These are phyloP conservation scores for Entamoeba moshkovskii DNA, from an alignment of 208 protist genomes.

Conservation along the genomic window DNA sequence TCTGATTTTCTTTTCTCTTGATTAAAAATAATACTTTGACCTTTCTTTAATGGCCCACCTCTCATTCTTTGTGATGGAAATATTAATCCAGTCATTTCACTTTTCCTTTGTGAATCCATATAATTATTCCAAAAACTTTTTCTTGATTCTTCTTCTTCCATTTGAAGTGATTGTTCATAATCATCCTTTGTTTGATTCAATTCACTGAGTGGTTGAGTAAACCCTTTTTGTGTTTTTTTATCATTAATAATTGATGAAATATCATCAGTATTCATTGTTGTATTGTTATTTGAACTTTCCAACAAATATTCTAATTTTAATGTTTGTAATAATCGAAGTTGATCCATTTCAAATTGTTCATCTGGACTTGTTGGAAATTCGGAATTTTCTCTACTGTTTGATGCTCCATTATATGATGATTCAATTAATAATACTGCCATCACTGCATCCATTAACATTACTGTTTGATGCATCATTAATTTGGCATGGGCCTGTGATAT, in stretches of 20 bases:
- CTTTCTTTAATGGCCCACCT: neutral
- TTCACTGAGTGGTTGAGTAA: neutral
- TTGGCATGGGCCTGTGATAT: neutral
- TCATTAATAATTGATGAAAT: neutral
- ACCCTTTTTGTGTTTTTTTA: neutral
- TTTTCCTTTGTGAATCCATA: neutral
- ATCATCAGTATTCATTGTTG: neutral
- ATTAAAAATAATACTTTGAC: neutral
- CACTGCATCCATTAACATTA: neutral
- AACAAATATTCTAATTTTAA: neutral
- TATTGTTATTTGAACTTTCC: neutral
- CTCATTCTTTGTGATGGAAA: conserved; percentile 2
- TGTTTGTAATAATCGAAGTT: neutral
- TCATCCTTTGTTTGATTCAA: too few species aligned
- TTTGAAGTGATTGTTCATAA: neutral
- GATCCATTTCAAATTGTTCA: neutral
- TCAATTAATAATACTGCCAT: neutral
- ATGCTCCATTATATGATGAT: neutral
- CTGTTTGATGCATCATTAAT: neutral
- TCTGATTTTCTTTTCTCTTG: neutral
- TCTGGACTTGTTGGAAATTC: neutral
- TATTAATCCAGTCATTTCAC: neutral
- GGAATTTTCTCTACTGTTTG: neutral
- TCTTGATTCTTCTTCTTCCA: neutral
- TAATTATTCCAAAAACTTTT: neutral